Percentiles rank a stretch among this genome's conserved stretches.
Conservation (phyloP, 345 rosid genomes). For the Aquilaria malaccensis region DNA sequence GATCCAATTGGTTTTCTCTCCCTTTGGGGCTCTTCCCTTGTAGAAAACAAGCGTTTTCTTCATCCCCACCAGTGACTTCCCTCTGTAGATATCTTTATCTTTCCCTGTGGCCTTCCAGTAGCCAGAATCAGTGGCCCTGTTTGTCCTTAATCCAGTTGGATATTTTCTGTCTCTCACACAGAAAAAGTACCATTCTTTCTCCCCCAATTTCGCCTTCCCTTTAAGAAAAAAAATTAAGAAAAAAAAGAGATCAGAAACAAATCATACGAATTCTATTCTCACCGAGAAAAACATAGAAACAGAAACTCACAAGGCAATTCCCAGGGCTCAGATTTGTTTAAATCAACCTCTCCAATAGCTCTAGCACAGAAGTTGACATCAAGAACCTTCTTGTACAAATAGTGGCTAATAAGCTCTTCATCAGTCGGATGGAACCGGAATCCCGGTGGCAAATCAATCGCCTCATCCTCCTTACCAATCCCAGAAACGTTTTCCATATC, state of each 20-base stretch:
- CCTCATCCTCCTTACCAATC: conserved; percentile 49
- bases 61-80: conserved; percentile 81
- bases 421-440: conserved; percentile 93
- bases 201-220: conserved; percentile 98
- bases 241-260: neutral
- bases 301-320: conserved; percentile 69
- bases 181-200: conserved; percentile 95
- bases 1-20: conserved; percentile 80
- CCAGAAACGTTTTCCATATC: conserved; percentile 38
- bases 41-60: conserved; percentile 93
- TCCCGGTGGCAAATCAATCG: conserved; percentile 86
- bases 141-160: conserved; percentile 84
- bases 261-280: neutral
- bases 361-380: conserved; percentile 45
- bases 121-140: conserved; percentile 84
- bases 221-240: conserved; percentile 3
- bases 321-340: conserved; percentile 99
- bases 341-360: conserved; percentile 90
- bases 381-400: conserved; percentile 61
- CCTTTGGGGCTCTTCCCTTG: conserved; percentile 89
- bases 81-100: conserved; percentile 71
- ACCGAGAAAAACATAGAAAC: neutral
- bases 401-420: conserved; percentile 88
- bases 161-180: conserved; percentile 84
- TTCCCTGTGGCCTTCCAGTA: conserved; percentile 98